Conservation (phyloP, 305 asterid species). For the Solanum hybrid region DNA sequence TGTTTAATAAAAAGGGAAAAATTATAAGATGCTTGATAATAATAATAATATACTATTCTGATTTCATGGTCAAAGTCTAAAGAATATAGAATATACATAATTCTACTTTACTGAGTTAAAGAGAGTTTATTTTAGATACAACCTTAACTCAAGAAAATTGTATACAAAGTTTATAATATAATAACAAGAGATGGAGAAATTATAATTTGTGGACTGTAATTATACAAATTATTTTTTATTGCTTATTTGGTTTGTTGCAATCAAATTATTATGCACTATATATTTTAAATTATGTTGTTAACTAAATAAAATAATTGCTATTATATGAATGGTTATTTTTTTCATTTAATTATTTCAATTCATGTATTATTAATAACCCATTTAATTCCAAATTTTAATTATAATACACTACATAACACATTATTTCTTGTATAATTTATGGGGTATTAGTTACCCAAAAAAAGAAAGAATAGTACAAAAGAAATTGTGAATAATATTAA, state of each 20-base stretch:
- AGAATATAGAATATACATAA: neutral
- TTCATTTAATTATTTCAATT: neutral
- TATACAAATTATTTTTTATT: neutral
- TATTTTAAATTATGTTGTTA: neutral
- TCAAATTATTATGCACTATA: neutral
- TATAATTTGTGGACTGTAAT: neutral
- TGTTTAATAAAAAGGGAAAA: neutral
- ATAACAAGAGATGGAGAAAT: neutral
- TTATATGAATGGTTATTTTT: neutral
- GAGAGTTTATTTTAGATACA: neutral
- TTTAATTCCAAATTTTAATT: neutral
- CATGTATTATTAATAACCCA: neutral
- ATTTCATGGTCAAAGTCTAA: accelerated
- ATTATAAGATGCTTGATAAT: neutral
- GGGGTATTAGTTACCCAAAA: neutral
- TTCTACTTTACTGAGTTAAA: neutral
- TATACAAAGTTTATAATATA: neutral
- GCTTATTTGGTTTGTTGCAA: neutral
- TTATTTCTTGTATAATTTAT: too few species aligned
- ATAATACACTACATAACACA: neutral
- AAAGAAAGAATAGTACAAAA: neutral
- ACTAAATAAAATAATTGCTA: neutral
- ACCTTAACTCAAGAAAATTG: accelerated
- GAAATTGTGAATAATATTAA: neutral
- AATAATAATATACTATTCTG: neutral